Evolutionary conservation across 495 filamentous ascomycete genomes (phyloP), one percentile per base, ranked within the genome.

Genomic region (Penicillium coprophilum): DNA sequence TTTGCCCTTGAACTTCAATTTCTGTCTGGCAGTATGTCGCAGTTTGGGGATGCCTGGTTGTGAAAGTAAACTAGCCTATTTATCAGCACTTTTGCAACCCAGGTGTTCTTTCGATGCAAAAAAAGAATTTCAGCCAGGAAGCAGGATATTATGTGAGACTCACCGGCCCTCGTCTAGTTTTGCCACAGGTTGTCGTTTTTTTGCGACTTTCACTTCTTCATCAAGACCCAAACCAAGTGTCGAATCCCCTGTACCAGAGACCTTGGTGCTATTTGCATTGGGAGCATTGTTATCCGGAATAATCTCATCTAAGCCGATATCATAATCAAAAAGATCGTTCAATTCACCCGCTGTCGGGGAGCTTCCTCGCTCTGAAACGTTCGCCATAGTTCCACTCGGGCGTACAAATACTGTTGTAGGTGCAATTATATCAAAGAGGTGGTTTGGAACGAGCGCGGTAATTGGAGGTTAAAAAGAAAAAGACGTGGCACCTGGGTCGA

Each of bases 161-260:
- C 67, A 91, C 88, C 87, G 82, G 39, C 73, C 67, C 59, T 96
- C 91, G 65, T 98, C 95, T 43, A 99, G 72, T 70, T 96, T 99
- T 1, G 92, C 87, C 50, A 82, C 75, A 7, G 90, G 88, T 19
- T 76, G 82, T 60, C 90, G 80, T 64, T 87, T 89, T 71, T 86
- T 93, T 6, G 78, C 81, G 9, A 96, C 77, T 59, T 88, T 87
- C 58, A 99, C 80, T 62, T 96, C 90, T 59, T 93, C 87, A 54
- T 97, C 93, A 43, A 96, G 83, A 8, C 91, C 91, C 20, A 96
- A 67, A 4, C 70, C 61, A 19, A 76, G 53, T 7, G 65, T 50
- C 21, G 64, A 58, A 50, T 72, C 68, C 4, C 58, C 78, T 67
- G 53, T 66, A 47, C 64, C 53, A 58, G 50, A 58, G 62, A 57